Conservation (phyloP, 257 asterid genomes). For the Scutellaria barbata region DNA sequence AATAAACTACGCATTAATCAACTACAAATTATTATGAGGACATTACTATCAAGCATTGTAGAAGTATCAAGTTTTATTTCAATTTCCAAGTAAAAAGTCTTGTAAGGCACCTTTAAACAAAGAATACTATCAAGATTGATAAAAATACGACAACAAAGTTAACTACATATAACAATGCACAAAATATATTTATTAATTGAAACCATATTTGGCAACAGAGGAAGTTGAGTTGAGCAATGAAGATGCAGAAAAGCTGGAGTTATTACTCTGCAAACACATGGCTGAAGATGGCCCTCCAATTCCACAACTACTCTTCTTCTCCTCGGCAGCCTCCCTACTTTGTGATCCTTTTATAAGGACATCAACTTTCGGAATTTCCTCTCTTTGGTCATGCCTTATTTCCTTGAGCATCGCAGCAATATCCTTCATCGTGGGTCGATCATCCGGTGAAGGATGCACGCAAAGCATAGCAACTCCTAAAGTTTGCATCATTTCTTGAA, state of each 20-base stretch:
- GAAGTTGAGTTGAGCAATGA: conserved; percentile 67
- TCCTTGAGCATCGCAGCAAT: conserved; percentile 82
- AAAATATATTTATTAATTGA: conserved; percentile 34
- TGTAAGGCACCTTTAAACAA: background rate
- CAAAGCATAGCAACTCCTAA: conserved; percentile 86
- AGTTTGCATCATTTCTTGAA: conserved; percentile 80
- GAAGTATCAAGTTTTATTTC: background rate
- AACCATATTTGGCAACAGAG: conserved; percentile 42
- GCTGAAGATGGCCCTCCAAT: conserved; percentile 53
- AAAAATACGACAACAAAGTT: background rate
- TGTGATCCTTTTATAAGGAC: conserved; percentile 43
- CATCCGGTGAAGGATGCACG: conserved; percentile 68
- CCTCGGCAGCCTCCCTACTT: conserved; percentile 28
- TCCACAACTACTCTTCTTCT: conserved; percentile 29
- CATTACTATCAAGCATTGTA: too few relatives aligned
- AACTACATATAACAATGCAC: background rate
- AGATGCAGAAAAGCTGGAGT: conserved; percentile 72
- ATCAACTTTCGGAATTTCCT: conserved; percentile 55
- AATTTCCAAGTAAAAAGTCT: background rate
- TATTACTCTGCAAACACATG: conserved; percentile 51
- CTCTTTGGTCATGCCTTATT: conserved; percentile 63
- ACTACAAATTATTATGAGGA: too few relatives aligned
- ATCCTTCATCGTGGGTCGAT: conserved; percentile 87
- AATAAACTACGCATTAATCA: too few relatives aligned
- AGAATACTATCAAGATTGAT: background rate